Percentiles rank a stretch among this genome's conserved stretches.
Conservation (phyloP, 1,284 basidiomycete genomes). For the Cutaneotrichosporon dermatis region DNA sequence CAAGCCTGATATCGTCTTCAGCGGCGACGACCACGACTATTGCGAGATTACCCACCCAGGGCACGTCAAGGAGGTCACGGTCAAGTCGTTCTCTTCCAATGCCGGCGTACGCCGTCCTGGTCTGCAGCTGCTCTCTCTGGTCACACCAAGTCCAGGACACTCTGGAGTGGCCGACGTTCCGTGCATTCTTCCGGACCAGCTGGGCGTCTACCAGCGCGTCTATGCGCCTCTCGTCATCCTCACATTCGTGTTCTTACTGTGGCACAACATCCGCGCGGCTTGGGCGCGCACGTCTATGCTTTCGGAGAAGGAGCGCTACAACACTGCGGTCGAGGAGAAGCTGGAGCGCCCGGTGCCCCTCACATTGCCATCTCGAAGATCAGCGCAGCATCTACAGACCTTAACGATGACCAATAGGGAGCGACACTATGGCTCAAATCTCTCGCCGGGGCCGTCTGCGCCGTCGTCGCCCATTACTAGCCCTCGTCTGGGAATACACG, state of each 20-base stretch:
- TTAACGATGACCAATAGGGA: constrained; percentile 5
- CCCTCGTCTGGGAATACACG: constrained; percentile 2
- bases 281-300: constrained; percentile 15
- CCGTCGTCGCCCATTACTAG: constrained; percentile 17
- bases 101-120: constrained; percentile 72
- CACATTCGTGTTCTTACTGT: constrained; percentile 46
- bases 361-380: constrained; percentile 37
- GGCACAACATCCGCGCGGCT: constrained; percentile 39
- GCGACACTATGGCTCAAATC: constrained; percentile 6
- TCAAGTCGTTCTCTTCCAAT: constrained; percentile 78
- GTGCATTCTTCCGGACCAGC: constrained; percentile 67
- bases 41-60: constrained; percentile 66
- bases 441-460: constrained; percentile 4
- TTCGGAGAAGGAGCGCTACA: not conserved
- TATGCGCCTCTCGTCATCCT: constrained; percentile 58
- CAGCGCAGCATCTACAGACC: constrained; percentile 28
- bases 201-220: constrained; percentile 58
- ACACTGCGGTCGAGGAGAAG: not conserved
- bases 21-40: constrained; percentile 84
- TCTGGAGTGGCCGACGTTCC: constrained; percentile 54
- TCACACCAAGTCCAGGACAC: constrained; percentile 49
- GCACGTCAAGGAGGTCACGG: constrained; percentile 61
- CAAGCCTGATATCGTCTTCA: constrained; percentile 60
- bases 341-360: constrained; percentile 31
- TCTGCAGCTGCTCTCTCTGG: constrained; percentile 75